phyloP scores from a whole-genome alignment of 441 rosid species.

The Aquilaria agallochum region DNA sequence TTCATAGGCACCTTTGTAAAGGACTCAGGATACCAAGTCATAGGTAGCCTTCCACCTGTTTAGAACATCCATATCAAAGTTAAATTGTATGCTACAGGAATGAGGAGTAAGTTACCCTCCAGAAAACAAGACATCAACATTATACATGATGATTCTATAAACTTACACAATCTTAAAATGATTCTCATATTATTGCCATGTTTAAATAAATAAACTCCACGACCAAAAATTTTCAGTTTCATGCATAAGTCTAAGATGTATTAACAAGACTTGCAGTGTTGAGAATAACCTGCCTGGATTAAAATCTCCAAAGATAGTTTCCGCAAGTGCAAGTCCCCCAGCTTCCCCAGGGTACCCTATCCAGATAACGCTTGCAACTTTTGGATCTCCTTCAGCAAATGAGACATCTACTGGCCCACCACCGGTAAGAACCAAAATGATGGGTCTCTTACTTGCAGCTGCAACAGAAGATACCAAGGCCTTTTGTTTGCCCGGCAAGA shows the following conservation, averaged over 20 bases:
- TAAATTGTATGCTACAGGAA: constrained; percentile 1
- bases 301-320: constrained; percentile 51
- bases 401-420: constrained; percentile 72
- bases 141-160: too few relatives aligned
- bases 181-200: background rate
- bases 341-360: constrained; percentile 76
- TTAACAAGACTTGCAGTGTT: constrained; percentile 4
- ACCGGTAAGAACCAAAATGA: constrained; percentile 64
- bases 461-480: constrained; percentile 50
- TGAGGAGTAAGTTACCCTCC: background rate
- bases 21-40: constrained; percentile 73
- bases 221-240: background rate
- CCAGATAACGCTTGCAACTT: constrained; percentile 60
- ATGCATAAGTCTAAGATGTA: background rate
- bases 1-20: constrained; percentile 52
- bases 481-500: constrained; percentile 66
- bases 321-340: constrained; percentile 65
- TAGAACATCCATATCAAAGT: constrained; percentile 9
- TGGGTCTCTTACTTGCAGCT: constrained; percentile 38
- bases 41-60: constrained; percentile 66
- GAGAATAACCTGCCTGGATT: constrained; percentile 53
- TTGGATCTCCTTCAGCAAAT: constrained; percentile 43
- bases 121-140: too few relatives aligned
- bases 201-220: constrained; percentile 6
- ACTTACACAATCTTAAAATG: background rate